Base-by-base conservation (phyloP, 2,329 filamentous ascomycete genomes). In the Fusarium verrucosum region DNA sequence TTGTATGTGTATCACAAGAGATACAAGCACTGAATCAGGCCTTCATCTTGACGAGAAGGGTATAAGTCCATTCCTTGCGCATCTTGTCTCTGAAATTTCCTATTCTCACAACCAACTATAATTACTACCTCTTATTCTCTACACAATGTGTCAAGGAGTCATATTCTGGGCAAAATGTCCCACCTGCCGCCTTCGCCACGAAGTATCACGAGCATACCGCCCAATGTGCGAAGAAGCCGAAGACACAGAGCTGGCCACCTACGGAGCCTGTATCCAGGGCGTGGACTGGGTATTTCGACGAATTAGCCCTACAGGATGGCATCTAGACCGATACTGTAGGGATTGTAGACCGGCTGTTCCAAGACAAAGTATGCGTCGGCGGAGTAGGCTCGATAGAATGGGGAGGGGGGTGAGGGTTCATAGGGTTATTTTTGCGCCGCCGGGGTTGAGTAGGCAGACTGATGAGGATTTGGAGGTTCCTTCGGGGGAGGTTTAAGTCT, bases 141-240 rank as follows among this genome's bases (percentile, higher is more conserved):
- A 41, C 10, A 17, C 9, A 22, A 67, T 66, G 63, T 66, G 42
- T 3, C 40, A 19, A 13, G 54, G 63, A 14, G 40, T 52, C 7
- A 46, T 67, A 10, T 57, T 64, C 22, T 67, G 32, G 50, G 63
- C 50, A 25, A 25, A 14, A 14, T 66, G 63, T 22, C 63, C 63
- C 13, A 44, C 28, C 16, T 66, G 63, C 30, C 10, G 16, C 4
- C 10, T 35, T 9, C 17, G 42, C 22, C 63, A 66, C 3, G 63
- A 66, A 30, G 26, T 65, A 5, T 37, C 58, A 3, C 50, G 59
- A 42, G 59, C 46, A 19, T 50, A 43, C 11, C 25, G 28, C n/a
- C 49, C 53, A 28, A 66, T 64, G 44, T 66, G 63, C 20, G 14
- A 28, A 4, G 47, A 55, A 22, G 63, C 58, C 3, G 35, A 59